These are phyloP conservation scores for Cyclotella choctawhatcheeana DNA, from an alignment of 108 stramenopile genomes.

Conservation along the genomic window DNA sequence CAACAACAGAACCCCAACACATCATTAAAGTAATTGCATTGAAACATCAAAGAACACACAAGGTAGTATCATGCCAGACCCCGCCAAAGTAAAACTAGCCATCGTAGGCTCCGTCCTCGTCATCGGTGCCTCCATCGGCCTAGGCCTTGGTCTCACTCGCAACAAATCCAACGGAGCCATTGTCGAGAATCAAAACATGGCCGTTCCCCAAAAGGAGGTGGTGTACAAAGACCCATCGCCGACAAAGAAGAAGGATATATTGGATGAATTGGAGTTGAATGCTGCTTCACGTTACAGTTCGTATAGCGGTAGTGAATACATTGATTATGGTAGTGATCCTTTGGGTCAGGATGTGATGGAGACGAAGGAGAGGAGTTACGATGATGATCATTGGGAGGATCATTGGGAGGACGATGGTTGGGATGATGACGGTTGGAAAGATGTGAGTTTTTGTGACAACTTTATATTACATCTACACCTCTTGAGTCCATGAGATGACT, in stretches of 20 bases:
- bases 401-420: conserved; percentile 7
- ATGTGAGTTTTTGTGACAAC: conserved; percentile 3
- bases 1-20: background rate
- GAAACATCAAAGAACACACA: background rate
- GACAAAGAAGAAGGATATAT: conserved; percentile 2
- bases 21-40: background rate
- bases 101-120: conserved; percentile 9
- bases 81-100: conserved; percentile 3
- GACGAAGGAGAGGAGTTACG: background rate
- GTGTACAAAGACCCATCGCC: conserved; percentile 2
- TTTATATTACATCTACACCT: background rate
- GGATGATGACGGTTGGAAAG: conserved; percentile 19
- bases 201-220: background rate
- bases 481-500: too few relatives aligned
- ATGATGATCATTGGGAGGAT: background rate
- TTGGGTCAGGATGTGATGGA: background rate
- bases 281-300: conserved; percentile 12
- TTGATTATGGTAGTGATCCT: conserved; percentile 7
- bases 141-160: conserved; percentile 5
- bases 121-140: conserved; percentile 14
- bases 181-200: background rate
- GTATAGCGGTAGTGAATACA: conserved; percentile 2
- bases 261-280: conserved; percentile 12
- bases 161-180: background rate
- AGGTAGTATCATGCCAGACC: background rate